Evolutionary conservation across 2,329 filamentous ascomycete genomes (phyloP).

Genomic region (Ophiosphaerella herpotricha): DNA sequence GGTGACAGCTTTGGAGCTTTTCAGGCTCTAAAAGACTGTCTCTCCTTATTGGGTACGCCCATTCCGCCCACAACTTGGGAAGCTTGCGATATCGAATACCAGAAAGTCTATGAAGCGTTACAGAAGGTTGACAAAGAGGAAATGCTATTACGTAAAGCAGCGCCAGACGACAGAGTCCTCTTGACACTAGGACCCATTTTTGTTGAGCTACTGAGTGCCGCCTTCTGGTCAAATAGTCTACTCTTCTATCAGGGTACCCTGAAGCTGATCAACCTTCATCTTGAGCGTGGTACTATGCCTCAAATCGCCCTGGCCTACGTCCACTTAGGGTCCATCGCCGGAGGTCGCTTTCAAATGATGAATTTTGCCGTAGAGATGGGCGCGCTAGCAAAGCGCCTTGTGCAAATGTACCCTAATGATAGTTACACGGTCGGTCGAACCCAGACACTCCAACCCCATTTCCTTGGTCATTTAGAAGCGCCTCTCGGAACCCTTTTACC

Average conservation of each 20-base stretch:
- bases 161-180: slow-evolving; percentile 58
- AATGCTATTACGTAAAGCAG: slow-evolving; percentile 35
- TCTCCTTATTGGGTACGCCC: slow-evolving; percentile 67
- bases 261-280: slow-evolving; percentile 68
- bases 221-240: slow-evolving; percentile 73
- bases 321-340: slow-evolving; percentile 68
- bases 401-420: slow-evolving; percentile 62
- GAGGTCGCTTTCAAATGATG: slow-evolving; percentile 72
- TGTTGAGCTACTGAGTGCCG: slow-evolving; percentile 69
- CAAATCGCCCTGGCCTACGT: slow-evolving; percentile 72
- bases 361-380: slow-evolving; percentile 70
- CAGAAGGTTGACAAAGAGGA: slow-evolving; percentile 58
- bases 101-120: slow-evolving; percentile 48
- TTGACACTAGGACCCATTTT: slow-evolving; percentile 71
- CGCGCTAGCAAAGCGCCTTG: slow-evolving; percentile 64
- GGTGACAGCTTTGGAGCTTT: slow-evolving; percentile 75
- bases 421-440: slow-evolving; percentile 68
- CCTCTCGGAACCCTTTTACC: slow-evolving; percentile 63
- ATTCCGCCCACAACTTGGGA: slow-evolving; percentile 72
- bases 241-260: slow-evolving; percentile 74
- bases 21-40: slow-evolving; percentile 69
- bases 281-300: slow-evolving; percentile 67
- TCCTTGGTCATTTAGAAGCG: slow-evolving; percentile 71
- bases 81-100: slow-evolving; percentile 77
- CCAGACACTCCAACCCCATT: slow-evolving; percentile 70